Evolutionary conservation across 495 filamentous ascomycete genomes (phyloP).

Genomic region (Neurospora sp.): DNA sequence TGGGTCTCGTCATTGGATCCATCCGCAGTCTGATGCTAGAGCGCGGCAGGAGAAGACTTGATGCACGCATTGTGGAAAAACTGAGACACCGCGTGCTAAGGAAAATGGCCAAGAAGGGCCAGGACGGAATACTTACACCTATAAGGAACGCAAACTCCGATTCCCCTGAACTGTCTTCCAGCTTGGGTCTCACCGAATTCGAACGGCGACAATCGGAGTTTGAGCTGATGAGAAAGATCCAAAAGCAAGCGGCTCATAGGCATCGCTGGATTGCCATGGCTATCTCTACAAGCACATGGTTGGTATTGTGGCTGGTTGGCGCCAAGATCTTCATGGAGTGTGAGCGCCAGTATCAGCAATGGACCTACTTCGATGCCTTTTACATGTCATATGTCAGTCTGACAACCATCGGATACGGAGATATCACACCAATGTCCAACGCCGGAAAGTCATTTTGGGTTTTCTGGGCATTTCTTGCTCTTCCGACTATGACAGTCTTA

Average conservation of each 20-base stretch:
- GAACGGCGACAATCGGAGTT: constrained; percentile 67
- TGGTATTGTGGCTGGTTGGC: constrained; percentile 71
- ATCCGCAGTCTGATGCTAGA: constrained; percentile 74
- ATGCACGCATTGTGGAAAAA: constrained; percentile 60
- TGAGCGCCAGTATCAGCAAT: constrained; percentile 38
- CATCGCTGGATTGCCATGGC: constrained; percentile 60
- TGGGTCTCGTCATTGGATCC: constrained; percentile 78
- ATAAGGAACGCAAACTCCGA: constrained; percentile 21
- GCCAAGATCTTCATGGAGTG: constrained; percentile 56
- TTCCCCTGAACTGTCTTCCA: background rate
- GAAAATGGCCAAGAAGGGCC: constrained; percentile 36
- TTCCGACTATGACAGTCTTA: constrained; percentile 74
- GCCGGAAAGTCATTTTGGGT: constrained; percentile 76
- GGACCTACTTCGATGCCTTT: constrained; percentile 71
- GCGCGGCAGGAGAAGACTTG: constrained; percentile 59
- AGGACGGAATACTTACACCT: constrained; percentile 40
- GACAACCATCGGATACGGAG: constrained; percentile 81
- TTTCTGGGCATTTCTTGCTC: constrained; percentile 76
- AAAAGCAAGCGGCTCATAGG: constrained; percentile 49
- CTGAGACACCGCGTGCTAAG: constrained; percentile 48
- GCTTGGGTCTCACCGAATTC: constrained; percentile 44
- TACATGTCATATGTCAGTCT: constrained; percentile 76
- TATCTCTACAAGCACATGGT: constrained; percentile 52
- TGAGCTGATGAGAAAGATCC: constrained; percentile 71
- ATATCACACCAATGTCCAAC: constrained; percentile 59